Evolutionary conservation across 169 alveolate genomes (phyloP).

Genomic region (Plasmodium gonderi): DNA sequence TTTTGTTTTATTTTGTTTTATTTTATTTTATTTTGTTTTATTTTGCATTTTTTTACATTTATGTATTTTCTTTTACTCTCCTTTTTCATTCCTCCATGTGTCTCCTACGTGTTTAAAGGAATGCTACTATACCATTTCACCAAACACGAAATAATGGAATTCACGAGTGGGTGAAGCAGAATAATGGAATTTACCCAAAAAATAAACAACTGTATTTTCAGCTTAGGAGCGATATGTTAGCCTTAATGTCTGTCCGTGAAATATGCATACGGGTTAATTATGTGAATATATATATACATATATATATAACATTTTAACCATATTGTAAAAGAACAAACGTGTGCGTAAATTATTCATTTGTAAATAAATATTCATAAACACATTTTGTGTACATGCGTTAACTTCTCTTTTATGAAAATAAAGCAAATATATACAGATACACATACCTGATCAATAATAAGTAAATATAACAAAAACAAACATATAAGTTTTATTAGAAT

Average conservation of each 20-base stretch:
- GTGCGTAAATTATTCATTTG: neutral
- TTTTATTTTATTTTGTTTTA: neutral
- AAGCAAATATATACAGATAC: neutral
- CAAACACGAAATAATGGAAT: neutral
- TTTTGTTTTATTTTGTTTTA: neutral
- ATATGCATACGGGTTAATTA: no score
- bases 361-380: neutral
- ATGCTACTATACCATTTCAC: neutral
- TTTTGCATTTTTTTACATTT: neutral
- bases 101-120: neutral
- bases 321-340: neutral
- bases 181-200: neutral
- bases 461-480: neutral
- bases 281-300: neutral
- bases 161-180: neutral
- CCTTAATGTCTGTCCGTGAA: conserved; percentile 1
- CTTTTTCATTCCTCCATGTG: no score
- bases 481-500: neutral
- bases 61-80: neutral
- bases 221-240: neutral
- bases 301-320: no score
- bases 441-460: no score
- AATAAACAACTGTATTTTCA: neutral
- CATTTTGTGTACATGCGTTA: neutral
- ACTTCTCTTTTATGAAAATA: neutral